phyloP scores from a whole-genome alignment of 805 yeast genomes.

The Kuraishia piskuri region DNA sequence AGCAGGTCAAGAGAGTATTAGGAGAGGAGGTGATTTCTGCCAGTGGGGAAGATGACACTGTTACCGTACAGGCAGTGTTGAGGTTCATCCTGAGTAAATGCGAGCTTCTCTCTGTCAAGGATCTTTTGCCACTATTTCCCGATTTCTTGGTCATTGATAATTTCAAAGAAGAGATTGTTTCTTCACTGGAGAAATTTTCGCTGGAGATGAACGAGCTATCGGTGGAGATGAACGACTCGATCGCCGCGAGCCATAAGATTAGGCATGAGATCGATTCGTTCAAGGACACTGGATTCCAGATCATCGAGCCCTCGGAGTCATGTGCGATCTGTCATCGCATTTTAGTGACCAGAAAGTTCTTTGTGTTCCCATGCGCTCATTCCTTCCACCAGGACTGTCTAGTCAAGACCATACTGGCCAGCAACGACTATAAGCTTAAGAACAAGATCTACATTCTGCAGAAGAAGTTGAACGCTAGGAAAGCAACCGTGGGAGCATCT shows the following conservation, averaged over 20 bases:
- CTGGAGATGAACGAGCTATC: conserved; percentile 55
- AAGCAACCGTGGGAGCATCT: conserved; percentile 2
- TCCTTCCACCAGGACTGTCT: conserved; percentile 85
- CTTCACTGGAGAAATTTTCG: conserved; percentile 70
- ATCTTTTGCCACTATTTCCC: conserved; percentile 77
- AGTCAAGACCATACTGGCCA: conserved; percentile 47
- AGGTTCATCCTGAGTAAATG: conserved; percentile 33
- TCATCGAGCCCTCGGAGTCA: conserved; percentile 76
- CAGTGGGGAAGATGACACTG: conserved; percentile 21
- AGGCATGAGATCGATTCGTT: conserved; percentile 47
- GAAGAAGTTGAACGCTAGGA: conserved; percentile 23
- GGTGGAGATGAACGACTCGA: conserved; percentile 67
- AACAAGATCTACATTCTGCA: conserved; percentile 51
- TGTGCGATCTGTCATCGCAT: conserved; percentile 69
- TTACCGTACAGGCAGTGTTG: conserved; percentile 22
- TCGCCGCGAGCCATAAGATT: conserved; percentile 49
- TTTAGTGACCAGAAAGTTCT: conserved; percentile 62
- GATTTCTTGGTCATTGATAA: conserved; percentile 75
- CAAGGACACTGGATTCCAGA: conserved; percentile 43
- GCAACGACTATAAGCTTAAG: conserved; percentile 60
- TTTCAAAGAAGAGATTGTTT: conserved; percentile 75
- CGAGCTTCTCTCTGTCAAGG: conserved; percentile 59
- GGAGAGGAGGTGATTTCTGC: background rate
- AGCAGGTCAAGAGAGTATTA: conserved; percentile 1
- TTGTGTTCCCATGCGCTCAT: conserved; percentile 85